A percentile compares a stretch with the other conserved stretches of the same genome.
Conservation (phyloP, 352 stramenopile genomes). For the Achlya hypogyna region DNA sequence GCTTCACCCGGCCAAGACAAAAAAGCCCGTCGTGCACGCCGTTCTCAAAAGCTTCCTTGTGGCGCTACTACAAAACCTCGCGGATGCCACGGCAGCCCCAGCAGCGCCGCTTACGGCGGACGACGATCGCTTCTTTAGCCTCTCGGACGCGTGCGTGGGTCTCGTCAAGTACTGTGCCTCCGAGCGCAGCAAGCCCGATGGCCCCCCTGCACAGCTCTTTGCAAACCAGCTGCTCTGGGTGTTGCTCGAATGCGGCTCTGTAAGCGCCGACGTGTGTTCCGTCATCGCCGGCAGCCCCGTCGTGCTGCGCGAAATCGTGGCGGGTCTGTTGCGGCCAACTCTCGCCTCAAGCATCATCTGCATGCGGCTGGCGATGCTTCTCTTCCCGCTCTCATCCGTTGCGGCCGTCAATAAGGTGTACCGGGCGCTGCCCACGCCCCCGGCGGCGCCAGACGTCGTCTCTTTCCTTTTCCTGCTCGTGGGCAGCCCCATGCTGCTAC, state of each 20-base stretch:
- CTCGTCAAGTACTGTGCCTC: conserved; percentile 51
- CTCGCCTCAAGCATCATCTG: conserved; percentile 60
- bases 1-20: conserved; percentile 22
- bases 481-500: conserved; percentile 46
- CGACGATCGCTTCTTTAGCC: conserved; percentile 23
- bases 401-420: conserved; percentile 63
- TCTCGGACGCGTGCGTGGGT: conserved; percentile 60
- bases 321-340: conserved; percentile 49
- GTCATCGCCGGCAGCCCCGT: conserved; percentile 48
- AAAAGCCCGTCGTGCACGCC: conserved; percentile 30
- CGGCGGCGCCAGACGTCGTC: conserved; percentile 32
- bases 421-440: conserved; percentile 25
- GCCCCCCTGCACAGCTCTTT: conserved; percentile 37
- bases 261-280: conserved; percentile 44
- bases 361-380: conserved; percentile 74
- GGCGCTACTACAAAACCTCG: conserved; percentile 60
- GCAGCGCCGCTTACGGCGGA: background rate
- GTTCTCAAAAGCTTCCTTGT: conserved; percentile 42
- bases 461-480: conserved; percentile 57
- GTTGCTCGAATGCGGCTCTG: conserved; percentile 57
- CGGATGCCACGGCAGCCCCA: background rate
- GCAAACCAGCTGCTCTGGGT: conserved; percentile 72
- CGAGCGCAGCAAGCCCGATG: conserved; percentile 17
- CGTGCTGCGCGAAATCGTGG: conserved; percentile 51
- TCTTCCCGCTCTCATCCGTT: conserved; percentile 71